Conservation (phyloP, 2,329 filamentous ascomycete genomes). For the Gnomoniopsis smithogilvyi region DNA sequence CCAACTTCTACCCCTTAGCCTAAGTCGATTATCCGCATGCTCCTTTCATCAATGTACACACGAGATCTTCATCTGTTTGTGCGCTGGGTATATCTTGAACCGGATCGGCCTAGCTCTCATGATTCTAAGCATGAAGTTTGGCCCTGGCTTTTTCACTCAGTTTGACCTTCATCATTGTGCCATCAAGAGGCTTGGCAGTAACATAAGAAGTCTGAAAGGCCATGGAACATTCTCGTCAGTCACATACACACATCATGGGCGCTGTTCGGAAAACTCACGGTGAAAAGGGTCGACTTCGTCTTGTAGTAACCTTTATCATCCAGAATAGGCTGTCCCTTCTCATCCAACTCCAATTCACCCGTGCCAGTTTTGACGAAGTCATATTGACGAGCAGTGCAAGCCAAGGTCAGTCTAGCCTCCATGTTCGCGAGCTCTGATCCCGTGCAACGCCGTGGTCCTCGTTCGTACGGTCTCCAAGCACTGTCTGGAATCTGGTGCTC, state of each 20-base stretch:
- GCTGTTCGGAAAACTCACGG: not conserved
- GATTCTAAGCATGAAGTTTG: not conserved
- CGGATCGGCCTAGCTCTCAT: too few species aligned
- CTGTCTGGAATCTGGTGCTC: not conserved
- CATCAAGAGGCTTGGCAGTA: not conserved
- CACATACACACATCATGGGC: not conserved
- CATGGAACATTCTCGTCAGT: not conserved
- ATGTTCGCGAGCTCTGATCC: not conserved
- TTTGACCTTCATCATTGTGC: not conserved
- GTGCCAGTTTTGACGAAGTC: not conserved
- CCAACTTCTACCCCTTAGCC: too few species aligned
- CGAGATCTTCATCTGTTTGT: too few species aligned
- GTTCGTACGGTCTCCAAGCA: not conserved
- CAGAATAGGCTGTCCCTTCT: not conserved
- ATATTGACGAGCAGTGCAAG: not conserved
- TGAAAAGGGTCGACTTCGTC: not conserved
- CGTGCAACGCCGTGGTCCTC: not conserved
- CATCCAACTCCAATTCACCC: not conserved
- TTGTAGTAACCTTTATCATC: not conserved
- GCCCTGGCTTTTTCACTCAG: not conserved
- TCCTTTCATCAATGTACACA: too few species aligned
- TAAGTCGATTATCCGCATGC: too few species aligned
- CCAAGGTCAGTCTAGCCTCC: not conserved
- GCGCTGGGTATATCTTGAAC: too few species aligned
- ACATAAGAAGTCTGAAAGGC: not conserved